phyloP scores from a whole-genome alignment of 805 yeast species.

The Starmerella bombicola region DNA sequence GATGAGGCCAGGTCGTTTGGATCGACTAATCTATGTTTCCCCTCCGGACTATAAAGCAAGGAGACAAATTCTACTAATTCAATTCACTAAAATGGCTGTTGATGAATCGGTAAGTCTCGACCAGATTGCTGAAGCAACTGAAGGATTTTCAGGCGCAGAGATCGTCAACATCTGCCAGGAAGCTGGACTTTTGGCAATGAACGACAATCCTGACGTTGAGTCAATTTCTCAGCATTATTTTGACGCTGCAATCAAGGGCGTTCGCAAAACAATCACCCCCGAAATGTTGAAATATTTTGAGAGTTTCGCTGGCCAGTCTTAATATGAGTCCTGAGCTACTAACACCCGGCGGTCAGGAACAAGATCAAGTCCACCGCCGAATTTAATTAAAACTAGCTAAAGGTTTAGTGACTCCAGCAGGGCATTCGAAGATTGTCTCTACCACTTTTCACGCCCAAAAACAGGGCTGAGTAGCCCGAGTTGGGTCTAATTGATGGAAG shows the following conservation, averaged over 20 bases:
- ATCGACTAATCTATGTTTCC: conserved; percentile 79
- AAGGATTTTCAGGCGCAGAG: conserved; percentile 96
- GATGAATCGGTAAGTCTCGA: conserved; percentile 39
- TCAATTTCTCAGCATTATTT: conserved; percentile 56
- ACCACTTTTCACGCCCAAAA: too few relatives aligned
- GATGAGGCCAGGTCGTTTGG: conserved; percentile 89
- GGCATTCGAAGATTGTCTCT: too few relatives aligned
- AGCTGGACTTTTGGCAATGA: conserved; percentile 88
- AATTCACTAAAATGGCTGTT: conserved; percentile 52
- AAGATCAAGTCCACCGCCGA: too few relatives aligned
- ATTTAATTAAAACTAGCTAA: too few relatives aligned
- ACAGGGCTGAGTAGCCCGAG: too few relatives aligned
- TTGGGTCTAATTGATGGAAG: too few relatives aligned
- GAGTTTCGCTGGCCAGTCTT: conserved; percentile 37
- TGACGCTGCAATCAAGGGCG: conserved; percentile 50
- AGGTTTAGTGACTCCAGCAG: too few relatives aligned
- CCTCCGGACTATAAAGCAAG: conserved; percentile 85
- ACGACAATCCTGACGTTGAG: conserved; percentile 46
- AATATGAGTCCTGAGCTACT: too few relatives aligned
- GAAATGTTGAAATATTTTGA: conserved; percentile 73
- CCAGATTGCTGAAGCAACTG: conserved; percentile 49
- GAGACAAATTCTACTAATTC: conserved; percentile 58
- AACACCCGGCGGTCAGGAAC: too few relatives aligned
- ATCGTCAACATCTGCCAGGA: conserved; percentile 85
- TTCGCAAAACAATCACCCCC: conserved; percentile 66